Evolutionary conservation across 2,329 filamentous ascomycete genomes (phyloP), one percentile per base, ranked within the genome.

Genomic region (Diplodia scrobiculata): DNA sequence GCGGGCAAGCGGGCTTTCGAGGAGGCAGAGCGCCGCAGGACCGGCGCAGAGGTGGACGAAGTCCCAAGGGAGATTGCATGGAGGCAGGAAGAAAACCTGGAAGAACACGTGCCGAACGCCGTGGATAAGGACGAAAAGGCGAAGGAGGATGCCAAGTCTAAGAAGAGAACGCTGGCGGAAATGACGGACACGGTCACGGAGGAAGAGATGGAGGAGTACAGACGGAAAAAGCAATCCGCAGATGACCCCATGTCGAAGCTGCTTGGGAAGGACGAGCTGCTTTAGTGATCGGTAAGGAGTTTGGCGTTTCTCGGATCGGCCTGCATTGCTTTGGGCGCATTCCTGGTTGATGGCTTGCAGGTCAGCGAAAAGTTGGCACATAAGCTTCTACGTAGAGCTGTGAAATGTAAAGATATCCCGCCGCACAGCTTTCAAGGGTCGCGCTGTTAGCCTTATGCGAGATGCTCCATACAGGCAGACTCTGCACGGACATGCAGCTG

Each of bases 241-340:
- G 86, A 91, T 69, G 93, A 97, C 79, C 93, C 93, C 0, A 97
- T 97, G 93, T 91, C 91, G 1, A 88, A 87, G 5, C 86, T 91
- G 71, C 77, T 96, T 53, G 90, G 90, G 27, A 90, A 87, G 74
- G 90, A 92, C 73, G 87, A 91, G 71, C 75, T 90, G 69, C 75
- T 86, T 62, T 11, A 59, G 1, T 64, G 50, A 41, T 29, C 9
- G 17, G 41, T 10, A 21, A 36, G 58, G 58, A 36, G 41, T 62
- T 11, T 32, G 58, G 58, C 58, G 58, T 62, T 48, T 36, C 6
- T 19, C 13, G 41, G 41, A 34, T 36, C 29, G 21, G 41, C 29
- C 27, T 50, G 41, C 45, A 25, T 50, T 47, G 34, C n/a, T 50
- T 11, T 11, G 58, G 34, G 45, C 45, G 29, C 58, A 21, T 36